Evolutionary conservation across 2,329 filamentous ascomycete genomes (phyloP).

Genomic region (Spiromastix sp.): DNA sequence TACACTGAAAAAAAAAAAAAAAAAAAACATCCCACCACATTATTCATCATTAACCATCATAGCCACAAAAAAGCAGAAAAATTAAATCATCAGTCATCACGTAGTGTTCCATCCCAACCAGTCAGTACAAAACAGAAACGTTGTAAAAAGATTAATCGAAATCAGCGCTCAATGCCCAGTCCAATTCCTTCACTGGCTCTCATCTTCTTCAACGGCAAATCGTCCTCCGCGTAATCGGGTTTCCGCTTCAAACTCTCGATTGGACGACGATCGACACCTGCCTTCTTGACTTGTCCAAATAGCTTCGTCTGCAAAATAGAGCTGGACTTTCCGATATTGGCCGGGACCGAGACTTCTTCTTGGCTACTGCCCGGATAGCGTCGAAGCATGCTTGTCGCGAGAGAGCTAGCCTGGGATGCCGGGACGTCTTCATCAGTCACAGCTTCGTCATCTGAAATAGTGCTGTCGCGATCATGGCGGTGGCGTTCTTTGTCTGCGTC

Average conservation of each 20-base stretch:
- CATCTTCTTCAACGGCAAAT: slow-evolving; percentile 38
- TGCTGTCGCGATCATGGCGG: slow-evolving; percentile 71
- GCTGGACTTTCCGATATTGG: slow-evolving; percentile 33
- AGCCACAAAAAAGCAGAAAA: no score
- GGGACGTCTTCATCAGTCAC: slow-evolving; percentile 56
- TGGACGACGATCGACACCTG: slow-evolving; percentile 28
- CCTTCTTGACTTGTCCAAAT: slow-evolving; percentile 52
- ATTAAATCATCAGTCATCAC: no score
- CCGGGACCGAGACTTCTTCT: slow-evolving; percentile 22
- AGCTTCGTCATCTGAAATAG: slow-evolving; percentile 55
- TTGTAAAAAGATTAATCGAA: no score
- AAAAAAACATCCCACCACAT: no score
- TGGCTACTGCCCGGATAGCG: slow-evolving; percentile 38
- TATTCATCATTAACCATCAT: no score
- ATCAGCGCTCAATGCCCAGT: slow-evolving; percentile 44
- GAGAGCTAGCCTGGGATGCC: slow-evolving; percentile 68
- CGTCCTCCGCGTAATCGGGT: slow-evolving; percentile 25
- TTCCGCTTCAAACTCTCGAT: slow-evolving; percentile 27
- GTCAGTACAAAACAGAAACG: no score
- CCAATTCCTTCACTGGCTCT: slow-evolving; percentile 42
- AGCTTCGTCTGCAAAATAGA: slow-evolving; percentile 50
- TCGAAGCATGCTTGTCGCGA: slow-evolving; percentile 64
- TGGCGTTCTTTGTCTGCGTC: slow-evolving; percentile 32
- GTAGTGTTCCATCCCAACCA: no score
- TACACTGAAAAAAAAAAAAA: no score